Evolutionary conservation across 2,329 filamentous ascomycete species (phyloP), one percentile per base, ranked within the genome.

Genomic region (Beauveria sp.): DNA sequence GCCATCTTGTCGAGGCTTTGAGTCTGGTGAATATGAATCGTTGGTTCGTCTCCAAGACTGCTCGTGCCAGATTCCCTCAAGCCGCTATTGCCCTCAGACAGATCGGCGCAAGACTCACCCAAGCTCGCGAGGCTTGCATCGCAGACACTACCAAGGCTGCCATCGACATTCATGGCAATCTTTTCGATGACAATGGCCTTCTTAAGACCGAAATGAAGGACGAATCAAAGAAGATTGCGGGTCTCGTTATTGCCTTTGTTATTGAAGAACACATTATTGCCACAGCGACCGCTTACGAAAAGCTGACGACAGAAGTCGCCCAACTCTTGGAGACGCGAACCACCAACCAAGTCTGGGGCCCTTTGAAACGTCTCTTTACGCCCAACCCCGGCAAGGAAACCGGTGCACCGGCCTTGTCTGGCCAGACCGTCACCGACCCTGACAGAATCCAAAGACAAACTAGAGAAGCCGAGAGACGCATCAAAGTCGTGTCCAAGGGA

Each of bases 221-320:
- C 2, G 65, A 68, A 0, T 65, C 69, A 5, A 68, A 69, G 0
- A 66, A 69, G 8, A 61, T 80, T 2, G 68, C 71, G 0, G 77
- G 74, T 0, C 70, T 81, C n/a, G 69, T 79, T 2, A 63, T 79
- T 3, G 72, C 73, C 16, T 79, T 82, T 75, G 75, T 80, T 4
- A 70, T 79, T 8, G 77, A 81, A 58, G 78, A 81, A 66, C 72
- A 75, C 16, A 70, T 80, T 6, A 63, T 66, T 18, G 68, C 55
- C 5, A 61, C 64, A n/a, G 65, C 66, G 0, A 52, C 30, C 0
- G 66, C 71, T 0, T 68, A 72, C 5, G 72, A 77, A 43, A 62
- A 63, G 1, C 63, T 80, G 0, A 65, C 81, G 0, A 67, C 69
- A 4, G 69, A 74, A 14, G 67, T 80, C 2, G 63, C 73, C 0